phyloP scores from a whole-genome alignment of 2,329 filamentous ascomycete species.

The Calonectria leucothoes region DNA sequence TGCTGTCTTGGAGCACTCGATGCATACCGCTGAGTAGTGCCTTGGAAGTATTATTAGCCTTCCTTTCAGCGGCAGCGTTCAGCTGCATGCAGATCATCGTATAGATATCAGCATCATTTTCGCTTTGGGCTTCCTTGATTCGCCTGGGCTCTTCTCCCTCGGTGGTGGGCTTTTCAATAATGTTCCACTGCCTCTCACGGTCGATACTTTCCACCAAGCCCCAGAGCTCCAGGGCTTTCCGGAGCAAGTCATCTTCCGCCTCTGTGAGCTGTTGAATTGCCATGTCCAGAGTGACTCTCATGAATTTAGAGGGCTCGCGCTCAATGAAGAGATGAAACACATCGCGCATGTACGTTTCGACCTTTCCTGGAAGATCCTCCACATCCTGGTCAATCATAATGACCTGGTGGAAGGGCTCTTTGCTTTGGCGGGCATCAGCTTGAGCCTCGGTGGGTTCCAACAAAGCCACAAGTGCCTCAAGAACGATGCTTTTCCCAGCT shows the following conservation, averaged over 20 bases:
- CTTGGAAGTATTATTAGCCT: constrained; percentile 70
- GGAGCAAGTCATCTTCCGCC: constrained; percentile 65
- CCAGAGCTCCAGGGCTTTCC: constrained; percentile 72
- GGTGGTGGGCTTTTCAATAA: constrained; percentile 59
- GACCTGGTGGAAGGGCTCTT: constrained; percentile 49
- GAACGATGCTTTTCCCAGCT: constrained; percentile 55
- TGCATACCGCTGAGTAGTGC: constrained; percentile 70
- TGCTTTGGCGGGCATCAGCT: constrained; percentile 48
- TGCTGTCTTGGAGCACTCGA: constrained; percentile 70
- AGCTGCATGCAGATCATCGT: constrained; percentile 73
- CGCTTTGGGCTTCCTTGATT: constrained; percentile 61
- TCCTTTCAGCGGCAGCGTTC: constrained; percentile 72
- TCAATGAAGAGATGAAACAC: constrained; percentile 68
- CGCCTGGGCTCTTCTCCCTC: constrained; percentile 55
- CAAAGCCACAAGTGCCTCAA: constrained; percentile 48
- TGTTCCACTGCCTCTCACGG: constrained; percentile 71
- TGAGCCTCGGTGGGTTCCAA: constrained; percentile 51
- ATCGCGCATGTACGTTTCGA: constrained; percentile 71
- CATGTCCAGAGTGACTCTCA: constrained; percentile 68
- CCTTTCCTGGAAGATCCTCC: constrained; percentile 69
- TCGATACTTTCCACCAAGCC: constrained; percentile 74
- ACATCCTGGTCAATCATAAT: constrained; percentile 72
- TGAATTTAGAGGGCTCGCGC: constrained; percentile 70
- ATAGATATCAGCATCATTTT: constrained; percentile 67
- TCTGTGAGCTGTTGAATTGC: constrained; percentile 59